phyloP scores from a whole-genome alignment of 805 yeast genomes.

The Candida chauliodis region DNA sequence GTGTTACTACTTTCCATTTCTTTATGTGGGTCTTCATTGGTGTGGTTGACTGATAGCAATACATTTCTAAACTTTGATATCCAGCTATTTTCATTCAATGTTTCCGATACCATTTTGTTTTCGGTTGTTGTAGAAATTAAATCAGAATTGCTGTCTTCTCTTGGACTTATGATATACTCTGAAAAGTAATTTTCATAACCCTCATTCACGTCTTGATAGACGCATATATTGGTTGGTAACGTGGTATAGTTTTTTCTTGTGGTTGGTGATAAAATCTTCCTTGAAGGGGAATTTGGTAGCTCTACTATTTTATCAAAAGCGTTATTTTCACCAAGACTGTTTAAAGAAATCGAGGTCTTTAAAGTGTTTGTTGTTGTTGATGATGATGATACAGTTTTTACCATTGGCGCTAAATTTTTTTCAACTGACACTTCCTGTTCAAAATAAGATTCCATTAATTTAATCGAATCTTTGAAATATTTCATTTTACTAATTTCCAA shows the following conservation, averaged over 20 bases:
- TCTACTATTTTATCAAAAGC: slow-evolving; percentile 6
- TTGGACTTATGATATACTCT: slow-evolving; percentile 5
- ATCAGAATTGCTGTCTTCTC: slow-evolving; percentile 3
- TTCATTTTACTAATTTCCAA: slow-evolving; percentile 45
- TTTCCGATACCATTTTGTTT: neutral
- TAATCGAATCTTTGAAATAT: slow-evolving; percentile 50
- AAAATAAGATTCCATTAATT: slow-evolving; percentile 7
- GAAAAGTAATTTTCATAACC: slow-evolving; percentile 16
- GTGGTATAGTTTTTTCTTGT: neutral
- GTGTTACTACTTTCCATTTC: neutral
- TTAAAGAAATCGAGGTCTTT: neutral
- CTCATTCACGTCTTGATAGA: slow-evolving; percentile 18
- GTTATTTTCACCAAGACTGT: neutral
- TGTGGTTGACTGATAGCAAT: neutral
- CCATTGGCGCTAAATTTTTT: neutral
- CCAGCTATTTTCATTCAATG: slow-evolving; percentile 2
- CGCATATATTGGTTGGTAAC: slow-evolving; percentile 3
- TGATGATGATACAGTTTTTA: neutral
- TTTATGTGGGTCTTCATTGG: slow-evolving; percentile 5
- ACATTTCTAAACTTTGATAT: slow-evolving; percentile 6
- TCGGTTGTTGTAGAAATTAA: neutral
- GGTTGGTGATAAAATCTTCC: slow-evolving; percentile 5
- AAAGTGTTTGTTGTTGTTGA: neutral
- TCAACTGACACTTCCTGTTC: slow-evolving; percentile 5
- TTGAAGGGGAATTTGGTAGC: slow-evolving; percentile 8